Evolutionary conservation across 768 basidiomycete species (phyloP), one percentile per base, ranked within the genome.

Genomic region (Lentinula raphanica): DNA sequence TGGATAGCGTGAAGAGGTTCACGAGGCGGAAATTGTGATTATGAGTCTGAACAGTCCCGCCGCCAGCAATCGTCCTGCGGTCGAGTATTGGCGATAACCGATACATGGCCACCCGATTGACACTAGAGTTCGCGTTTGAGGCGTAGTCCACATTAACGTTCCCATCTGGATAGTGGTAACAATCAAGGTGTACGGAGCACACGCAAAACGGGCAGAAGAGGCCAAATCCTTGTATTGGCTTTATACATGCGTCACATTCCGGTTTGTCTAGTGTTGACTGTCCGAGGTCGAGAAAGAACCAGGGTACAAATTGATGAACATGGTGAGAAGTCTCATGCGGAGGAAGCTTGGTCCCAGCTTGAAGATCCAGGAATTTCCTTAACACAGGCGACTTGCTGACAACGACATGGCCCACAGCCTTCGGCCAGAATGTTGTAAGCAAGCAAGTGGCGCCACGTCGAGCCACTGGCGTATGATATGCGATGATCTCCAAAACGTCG

Each of bases 161-260:
- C 25, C 88, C 89, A 49, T 81, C 80, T 5, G 84, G 81, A 59
- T 84, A 77, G 62, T 89, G 84, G 64, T 90, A 92, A 72, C 92
- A 94, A 61, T 86, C 83, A 58, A 90, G 82, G 68, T 94, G 92
- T 6, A 90, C 81, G 1, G 77, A 71, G 59, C 83, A 87, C 67
- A 80, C 75, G 69, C 91, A 92, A 49, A 86, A 78, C 0, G 86
- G 79, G 65, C 91, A 93, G 11, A 85, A 68, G 5, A 94, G 72
- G 5, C 85, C 87, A 65, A 88, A 90, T n/a, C 85, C 90, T 40
- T 68, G 66, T 44, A 92, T 79, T 12, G 69, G 62, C 25, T 72
- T 74, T 13, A 71, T 67, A 64, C 90, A 93, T 15, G 76, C 77
- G 12, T 76, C 74, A 65, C 91, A 94, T 32, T 76, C 72, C 46